These are phyloP conservation scores for Wickerhamomyces rabaulensis DNA, from an alignment of 805 yeast genomes.

Conservation along the genomic window DNA sequence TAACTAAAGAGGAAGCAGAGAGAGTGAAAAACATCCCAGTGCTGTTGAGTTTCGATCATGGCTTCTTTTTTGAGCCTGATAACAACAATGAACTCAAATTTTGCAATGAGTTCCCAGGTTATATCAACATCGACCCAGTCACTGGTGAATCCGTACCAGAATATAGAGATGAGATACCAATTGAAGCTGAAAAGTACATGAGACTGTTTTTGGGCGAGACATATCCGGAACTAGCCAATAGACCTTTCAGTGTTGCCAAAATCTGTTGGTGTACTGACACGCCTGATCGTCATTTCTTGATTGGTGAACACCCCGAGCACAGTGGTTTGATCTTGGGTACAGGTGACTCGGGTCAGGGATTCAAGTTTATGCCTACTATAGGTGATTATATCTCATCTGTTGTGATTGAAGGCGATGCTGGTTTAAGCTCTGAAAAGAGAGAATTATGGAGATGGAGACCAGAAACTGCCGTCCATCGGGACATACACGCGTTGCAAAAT, in stretches of 20 bases:
- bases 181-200: constrained; percentile 29
- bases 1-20: constrained; percentile 29
- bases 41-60: constrained; percentile 31
- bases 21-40: constrained; percentile 31
- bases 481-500: constrained; percentile 20
- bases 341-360: constrained; percentile 35
- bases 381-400: constrained; percentile 29
- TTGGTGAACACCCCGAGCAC: constrained; percentile 27
- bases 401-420: constrained; percentile 25
- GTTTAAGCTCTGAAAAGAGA: constrained; percentile 22
- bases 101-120: constrained; percentile 37
- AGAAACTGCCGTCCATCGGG: constrained; percentile 23
- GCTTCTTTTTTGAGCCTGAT: constrained; percentile 40
- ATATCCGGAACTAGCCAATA: constrained; percentile 26
- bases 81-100: constrained; percentile 29
- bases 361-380: constrained; percentile 31
- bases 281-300: constrained; percentile 28
- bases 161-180: constrained; percentile 26
- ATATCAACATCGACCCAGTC: constrained; percentile 20
- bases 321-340: constrained; percentile 26
- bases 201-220: constrained; percentile 28
- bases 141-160: constrained; percentile 25
- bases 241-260: constrained; percentile 26
- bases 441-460: constrained; percentile 34
- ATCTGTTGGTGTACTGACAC: constrained; percentile 36